phyloP scores from a whole-genome alignment of 1,284 basidiomycete genomes.

The Chondrostereum purpureum region DNA sequence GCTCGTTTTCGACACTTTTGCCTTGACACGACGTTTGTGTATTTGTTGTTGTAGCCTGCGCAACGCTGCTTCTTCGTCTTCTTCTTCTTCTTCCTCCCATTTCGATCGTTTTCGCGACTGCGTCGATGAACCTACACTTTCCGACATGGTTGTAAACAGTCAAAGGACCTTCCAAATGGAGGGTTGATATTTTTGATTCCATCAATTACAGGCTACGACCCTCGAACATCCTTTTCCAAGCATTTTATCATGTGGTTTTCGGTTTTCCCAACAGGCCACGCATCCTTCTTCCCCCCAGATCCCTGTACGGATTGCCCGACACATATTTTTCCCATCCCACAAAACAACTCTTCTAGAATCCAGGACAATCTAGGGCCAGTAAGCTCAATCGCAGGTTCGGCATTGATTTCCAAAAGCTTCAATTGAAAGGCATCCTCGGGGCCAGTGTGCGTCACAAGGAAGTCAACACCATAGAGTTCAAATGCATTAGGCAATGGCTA shows the following conservation, averaged over 20 bases:
- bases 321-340: conserved; percentile 61
- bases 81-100: not conserved
- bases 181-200: not conserved
- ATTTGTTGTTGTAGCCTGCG: not conserved
- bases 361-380: conserved; percentile 80
- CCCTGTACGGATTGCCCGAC: conserved; percentile 58
- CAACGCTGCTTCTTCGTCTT: not conserved
- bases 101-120: conserved; percentile 1
- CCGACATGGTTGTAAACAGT: not conserved
- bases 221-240: conserved; percentile 38
- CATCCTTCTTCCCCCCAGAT: conserved; percentile 4
- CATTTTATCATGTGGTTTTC: conserved; percentile 45
- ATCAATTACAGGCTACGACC: not conserved
- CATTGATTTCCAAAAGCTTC: conserved; percentile 86
- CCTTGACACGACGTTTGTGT: not conserved
- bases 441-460: conserved; percentile 62
- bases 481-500: conserved; percentile 89
- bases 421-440: conserved; percentile 43
- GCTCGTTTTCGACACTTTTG: not conserved
- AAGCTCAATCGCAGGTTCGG: conserved; percentile 94
- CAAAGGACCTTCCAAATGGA: not conserved
- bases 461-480: conserved; percentile 92
- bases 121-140: not conserved
- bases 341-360: conserved; percentile 79
- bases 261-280: conserved; percentile 33